Conservation (phyloP, 495 filamentous ascomycete genomes). For the Parmelia sp. region DNA sequence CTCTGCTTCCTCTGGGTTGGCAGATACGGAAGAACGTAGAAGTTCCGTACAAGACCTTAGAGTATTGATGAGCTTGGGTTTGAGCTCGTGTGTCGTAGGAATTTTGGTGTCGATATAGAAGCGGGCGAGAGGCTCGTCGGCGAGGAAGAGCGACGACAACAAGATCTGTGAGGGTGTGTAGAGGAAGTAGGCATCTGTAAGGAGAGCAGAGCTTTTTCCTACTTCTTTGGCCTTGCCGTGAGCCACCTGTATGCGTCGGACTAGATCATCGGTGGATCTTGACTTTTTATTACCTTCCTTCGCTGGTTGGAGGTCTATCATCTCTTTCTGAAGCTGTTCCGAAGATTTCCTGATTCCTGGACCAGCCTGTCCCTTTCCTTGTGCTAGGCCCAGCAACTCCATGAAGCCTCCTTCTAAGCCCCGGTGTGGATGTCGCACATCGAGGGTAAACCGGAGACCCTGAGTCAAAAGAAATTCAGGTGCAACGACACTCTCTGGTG, state of each 20-base stretch:
- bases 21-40: slow-evolving; percentile 37
- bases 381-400: slow-evolving; percentile 64
- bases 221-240: slow-evolving; percentile 64
- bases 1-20: slow-evolving; percentile 37
- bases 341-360: slow-evolving; percentile 36
- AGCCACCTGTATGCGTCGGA: slow-evolving; percentile 54
- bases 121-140: slow-evolving; percentile 63
- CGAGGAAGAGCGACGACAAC: slow-evolving; percentile 69
- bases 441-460: slow-evolving; percentile 87
- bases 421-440: slow-evolving; percentile 85
- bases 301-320: slow-evolving; percentile 29
- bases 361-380: slow-evolving; percentile 43
- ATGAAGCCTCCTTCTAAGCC: slow-evolving; percentile 78
- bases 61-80: slow-evolving; percentile 38
- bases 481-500: slow-evolving; percentile 70
- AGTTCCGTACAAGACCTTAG: slow-evolving; percentile 40
- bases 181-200: slow-evolving; percentile 92
- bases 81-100: slow-evolving; percentile 29
- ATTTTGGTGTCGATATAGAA: slow-evolving; percentile 73
- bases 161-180: slow-evolving; percentile 93
- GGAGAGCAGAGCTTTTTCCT: slow-evolving; percentile 69
- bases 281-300: slow-evolving; percentile 9
- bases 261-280: slow-evolving; percentile 16
- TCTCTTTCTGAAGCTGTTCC: slow-evolving; percentile 34
- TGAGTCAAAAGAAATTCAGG: slow-evolving; percentile 90